Base-by-base conservation (phyloP, 1,284 basidiomycete genomes). In the Ustilago curta region DNA sequence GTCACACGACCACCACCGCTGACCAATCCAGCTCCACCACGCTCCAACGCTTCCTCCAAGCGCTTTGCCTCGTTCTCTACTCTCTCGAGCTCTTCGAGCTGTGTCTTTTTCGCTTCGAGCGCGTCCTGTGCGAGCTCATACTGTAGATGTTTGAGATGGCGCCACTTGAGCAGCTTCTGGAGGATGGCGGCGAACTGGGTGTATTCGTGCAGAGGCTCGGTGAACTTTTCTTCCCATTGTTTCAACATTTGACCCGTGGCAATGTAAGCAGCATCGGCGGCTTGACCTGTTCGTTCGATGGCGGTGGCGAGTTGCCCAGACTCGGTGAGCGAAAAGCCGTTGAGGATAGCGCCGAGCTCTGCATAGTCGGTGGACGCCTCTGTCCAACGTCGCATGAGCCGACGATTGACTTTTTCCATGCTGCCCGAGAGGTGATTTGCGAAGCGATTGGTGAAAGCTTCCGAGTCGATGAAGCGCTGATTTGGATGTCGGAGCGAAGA, bases 71-170 rank as follows among this genome's bases (percentile, higher is more conserved):
- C 96, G 39, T 89, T 88, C 86, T 99, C 97, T 59, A 92, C 93
- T 81, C 91, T 92, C 86, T 99, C 97, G 7, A 97, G 88, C 54
- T 97, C 92, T 61, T 93, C 94, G 49, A 99, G 88, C 77, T 91
- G 89, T 81, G 93, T 92, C 61, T 91, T 91, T 86, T 96, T 97
- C 14, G 88, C 88, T 73, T 96, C 95, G 21, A 99, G 88, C 31
- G 89, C 89, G 82, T 98, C 96, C 84, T 95, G 93, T 0, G 96
- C 96, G 88, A 97, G 92, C 86, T 99, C 97, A 81, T 92, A 95
- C 85, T 99, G 97, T 11, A 96, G 92, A 78, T 99, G 95, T 86
- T 99, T 99, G 86, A 96, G 93, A 85, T 99, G 97, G 32, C 97
- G 91, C 87, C 97, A 99, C 1, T 91, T 91, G 53, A 99, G 90